Evolutionary conservation across 495 filamentous ascomycete species (phyloP).

Genomic region (Wilcoxina mikolae): DNA sequence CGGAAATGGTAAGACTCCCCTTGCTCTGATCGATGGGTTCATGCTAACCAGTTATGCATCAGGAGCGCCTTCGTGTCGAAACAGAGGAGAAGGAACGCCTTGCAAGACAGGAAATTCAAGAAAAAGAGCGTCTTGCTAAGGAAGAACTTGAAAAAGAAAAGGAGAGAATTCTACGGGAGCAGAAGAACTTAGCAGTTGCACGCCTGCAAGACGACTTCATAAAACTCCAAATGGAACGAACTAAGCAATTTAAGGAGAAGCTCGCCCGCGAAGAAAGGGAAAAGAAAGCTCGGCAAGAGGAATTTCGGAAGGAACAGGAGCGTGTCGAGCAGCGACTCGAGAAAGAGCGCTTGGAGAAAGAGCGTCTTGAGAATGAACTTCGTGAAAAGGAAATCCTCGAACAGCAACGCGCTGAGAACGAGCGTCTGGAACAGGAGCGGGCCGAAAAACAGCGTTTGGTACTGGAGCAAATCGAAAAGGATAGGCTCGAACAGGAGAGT

Average conservation of each 20-base stretch:
- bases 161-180: not conserved
- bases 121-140: constrained; percentile 2
- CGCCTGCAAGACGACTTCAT: not conserved
- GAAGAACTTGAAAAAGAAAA: not conserved
- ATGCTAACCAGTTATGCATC: not conserved
- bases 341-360: constrained; percentile 1
- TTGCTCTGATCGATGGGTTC: not conserved
- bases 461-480: constrained; percentile 1
- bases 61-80: not conserved
- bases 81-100: constrained; percentile 9
- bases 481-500: not conserved
- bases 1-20: not conserved
- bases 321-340: not conserved
- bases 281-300: constrained; percentile 17
- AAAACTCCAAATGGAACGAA: not conserved
- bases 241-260: not conserved
- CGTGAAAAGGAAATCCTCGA: constrained; percentile 1
- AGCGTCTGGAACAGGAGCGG: constrained; percentile 9
- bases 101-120: constrained; percentile 7
- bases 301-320: constrained; percentile 6
- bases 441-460: not conserved
- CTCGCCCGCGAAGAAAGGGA: not conserved
- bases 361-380: not conserved
- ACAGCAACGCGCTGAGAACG: not conserved
- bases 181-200: not conserved